Evolutionary conservation across 331 rosid species (phyloP).

Genomic region (Malus hybrid): DNA sequence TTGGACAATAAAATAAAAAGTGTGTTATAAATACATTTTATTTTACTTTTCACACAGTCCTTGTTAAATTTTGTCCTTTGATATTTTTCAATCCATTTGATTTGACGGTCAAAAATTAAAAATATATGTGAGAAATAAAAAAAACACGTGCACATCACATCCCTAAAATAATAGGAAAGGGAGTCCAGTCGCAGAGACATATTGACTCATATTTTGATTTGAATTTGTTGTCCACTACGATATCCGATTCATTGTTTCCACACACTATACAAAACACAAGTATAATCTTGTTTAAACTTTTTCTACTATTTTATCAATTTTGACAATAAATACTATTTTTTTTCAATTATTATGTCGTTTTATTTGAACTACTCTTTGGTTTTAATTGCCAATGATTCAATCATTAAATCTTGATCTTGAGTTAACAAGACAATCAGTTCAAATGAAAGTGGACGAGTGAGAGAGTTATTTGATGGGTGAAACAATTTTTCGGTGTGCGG

Average conservation of each 20-base stretch:
- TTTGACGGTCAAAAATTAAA: too few relatives aligned
- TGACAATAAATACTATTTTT: neutral
- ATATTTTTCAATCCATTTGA: rapidly evolving
- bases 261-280: neutral
- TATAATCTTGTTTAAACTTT: neutral
- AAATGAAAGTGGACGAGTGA: neutral
- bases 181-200: neutral
- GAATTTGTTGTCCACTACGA: neutral
- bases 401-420: neutral
- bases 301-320: neutral
- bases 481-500: too few relatives aligned
- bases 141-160: rapidly evolving
- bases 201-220: neutral
- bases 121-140: too few relatives aligned
- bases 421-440: neutral
- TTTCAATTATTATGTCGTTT: neutral
- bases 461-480: too few relatives aligned
- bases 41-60: too few relatives aligned
- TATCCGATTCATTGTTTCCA: neutral
- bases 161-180: too few relatives aligned
- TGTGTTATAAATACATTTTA: too few relatives aligned
- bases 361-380: neutral
- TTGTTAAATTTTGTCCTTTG: too few relatives aligned
- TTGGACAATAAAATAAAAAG: too few relatives aligned
- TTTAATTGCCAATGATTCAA: neutral